Percentiles rank a stretch among this genome's conserved stretches.
Conservation (phyloP, 805 yeast genomes). For the Metschnikowia reukaufii region DNA sequence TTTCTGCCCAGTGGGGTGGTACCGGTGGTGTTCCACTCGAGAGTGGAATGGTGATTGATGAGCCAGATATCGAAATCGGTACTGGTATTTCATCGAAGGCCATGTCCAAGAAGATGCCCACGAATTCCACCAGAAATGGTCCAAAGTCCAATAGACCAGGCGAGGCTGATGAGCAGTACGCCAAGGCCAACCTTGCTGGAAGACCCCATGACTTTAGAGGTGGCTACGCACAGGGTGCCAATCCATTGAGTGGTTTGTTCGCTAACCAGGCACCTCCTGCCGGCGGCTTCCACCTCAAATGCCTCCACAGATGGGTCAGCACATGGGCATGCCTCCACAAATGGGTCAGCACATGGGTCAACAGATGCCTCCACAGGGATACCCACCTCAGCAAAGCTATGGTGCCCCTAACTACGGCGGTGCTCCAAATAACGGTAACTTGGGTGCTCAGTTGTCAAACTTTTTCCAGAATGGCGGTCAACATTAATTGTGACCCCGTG, state of each 20-base stretch:
- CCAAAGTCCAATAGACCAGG: conserved; percentile 75
- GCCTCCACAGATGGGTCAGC: conserved; percentile 8
- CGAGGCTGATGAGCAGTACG: conserved; percentile 47
- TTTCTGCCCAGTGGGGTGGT: conserved; percentile 94
- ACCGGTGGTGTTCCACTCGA: conserved; percentile 83
- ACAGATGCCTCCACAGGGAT: conserved; percentile 11
- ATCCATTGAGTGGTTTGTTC: conserved; percentile 53
- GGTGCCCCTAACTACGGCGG: conserved; percentile 18
- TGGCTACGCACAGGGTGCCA: conserved; percentile 36
- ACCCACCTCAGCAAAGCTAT: conserved; percentile 12
- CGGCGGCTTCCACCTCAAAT: conserved; percentile 16
- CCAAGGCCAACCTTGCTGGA: conserved; percentile 38
- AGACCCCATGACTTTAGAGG: conserved; percentile 38
- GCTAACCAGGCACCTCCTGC: conserved; percentile 22
- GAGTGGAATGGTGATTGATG: conserved; percentile 84
- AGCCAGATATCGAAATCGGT: conserved; percentile 97
- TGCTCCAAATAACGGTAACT: conserved; percentile 26
- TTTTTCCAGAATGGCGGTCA: conserved; percentile 31
- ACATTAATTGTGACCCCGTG: conserved; percentile 4
- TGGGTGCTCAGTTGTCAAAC: conserved; percentile 40
- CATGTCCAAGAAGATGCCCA: conserved; percentile 88
- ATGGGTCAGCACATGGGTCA: conserved; percentile 9
- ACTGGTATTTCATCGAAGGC: conserved; percentile 92
- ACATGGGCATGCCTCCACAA: conserved; percentile 3
- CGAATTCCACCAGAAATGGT: conserved; percentile 81